These are phyloP conservation scores for Knoxdaviesia capensis DNA, from an alignment of 2,329 filamentous ascomycete species.

Conservation along the genomic window DNA sequence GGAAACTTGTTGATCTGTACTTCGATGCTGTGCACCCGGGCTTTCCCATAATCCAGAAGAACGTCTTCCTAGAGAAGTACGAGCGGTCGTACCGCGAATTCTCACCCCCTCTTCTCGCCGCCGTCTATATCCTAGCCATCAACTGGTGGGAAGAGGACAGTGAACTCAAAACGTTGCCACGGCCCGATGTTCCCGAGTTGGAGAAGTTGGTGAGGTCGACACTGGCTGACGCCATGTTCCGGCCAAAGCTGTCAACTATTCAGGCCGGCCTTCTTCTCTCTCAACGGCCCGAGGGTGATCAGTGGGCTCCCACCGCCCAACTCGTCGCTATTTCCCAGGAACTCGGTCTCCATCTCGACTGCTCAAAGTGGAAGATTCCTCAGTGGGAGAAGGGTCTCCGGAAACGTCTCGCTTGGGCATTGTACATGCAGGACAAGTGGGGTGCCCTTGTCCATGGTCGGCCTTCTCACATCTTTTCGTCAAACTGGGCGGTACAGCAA, in stretches of 20 bases:
- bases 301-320: constrained; percentile 73
- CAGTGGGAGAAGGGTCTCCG: constrained; percentile 70
- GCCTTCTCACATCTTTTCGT: constrained; percentile 50
- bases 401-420: constrained; percentile 72
- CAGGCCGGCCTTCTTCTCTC: constrained; percentile 59
- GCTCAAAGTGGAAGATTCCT: constrained; percentile 70
- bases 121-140: constrained; percentile 67
- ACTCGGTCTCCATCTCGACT: constrained; percentile 75
- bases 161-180: constrained; percentile 39
- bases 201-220: constrained; percentile 56
- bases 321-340: constrained; percentile 75
- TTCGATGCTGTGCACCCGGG: constrained; percentile 63
- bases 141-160: constrained; percentile 72
- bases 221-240: constrained; percentile 56
- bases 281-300: constrained; percentile 56
- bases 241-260: constrained; percentile 64
- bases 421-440: constrained; percentile 93
- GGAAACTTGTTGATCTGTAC: constrained; percentile 58
- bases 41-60: constrained; percentile 68
- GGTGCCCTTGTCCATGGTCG: constrained; percentile 68
- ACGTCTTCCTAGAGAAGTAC: constrained; percentile 62
- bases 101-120: constrained; percentile 55
- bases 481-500: constrained; percentile 57
- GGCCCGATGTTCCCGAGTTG: constrained; percentile 52
- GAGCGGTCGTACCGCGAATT: constrained; percentile 52